Conservation (phyloP, 805 yeast species). For the Kazachstania psychrophila region DNA sequence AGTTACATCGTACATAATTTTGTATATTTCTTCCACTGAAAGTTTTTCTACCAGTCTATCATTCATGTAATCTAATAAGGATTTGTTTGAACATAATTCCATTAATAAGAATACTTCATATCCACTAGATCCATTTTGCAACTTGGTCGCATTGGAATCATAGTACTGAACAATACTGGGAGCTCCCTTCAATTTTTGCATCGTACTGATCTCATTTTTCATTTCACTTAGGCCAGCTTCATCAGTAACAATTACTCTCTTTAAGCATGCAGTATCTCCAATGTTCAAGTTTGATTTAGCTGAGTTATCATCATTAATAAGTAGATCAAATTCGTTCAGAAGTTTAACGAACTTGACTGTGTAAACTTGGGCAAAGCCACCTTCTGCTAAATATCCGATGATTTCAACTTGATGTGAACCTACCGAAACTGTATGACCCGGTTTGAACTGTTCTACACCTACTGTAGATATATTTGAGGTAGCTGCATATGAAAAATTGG, state of each 20-base stretch:
- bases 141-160: conserved; percentile 67
- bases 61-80: conserved; percentile 88
- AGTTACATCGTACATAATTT: conserved; percentile 74
- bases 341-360: conserved; percentile 41
- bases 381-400: conserved; percentile 52
- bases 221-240: conserved; percentile 56
- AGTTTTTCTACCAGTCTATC: conserved; percentile 70
- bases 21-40: conserved; percentile 64
- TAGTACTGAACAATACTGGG: conserved; percentile 57
- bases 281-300: conserved; percentile 14
- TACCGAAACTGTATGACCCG: conserved; percentile 48
- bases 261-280: conserved; percentile 53
- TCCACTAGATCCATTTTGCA: conserved; percentile 31
- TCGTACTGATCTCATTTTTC: conserved; percentile 70
- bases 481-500: conserved; percentile 3
- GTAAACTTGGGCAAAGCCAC: conserved; percentile 78
- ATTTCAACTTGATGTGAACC: conserved; percentile 53
- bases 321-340: conserved; percentile 16
- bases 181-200: conserved; percentile 51
- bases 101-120: conserved; percentile 86
- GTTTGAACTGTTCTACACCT: conserved; percentile 12
- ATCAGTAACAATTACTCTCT: conserved; percentile 64
- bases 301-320: conserved; percentile 3
- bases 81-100: conserved; percentile 86
- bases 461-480: conserved; percentile 5